These are phyloP conservation scores for Pseudogymnoascus sp. DNA, from an alignment of 2,329 filamentous ascomycete genomes.

Conservation along the genomic window DNA sequence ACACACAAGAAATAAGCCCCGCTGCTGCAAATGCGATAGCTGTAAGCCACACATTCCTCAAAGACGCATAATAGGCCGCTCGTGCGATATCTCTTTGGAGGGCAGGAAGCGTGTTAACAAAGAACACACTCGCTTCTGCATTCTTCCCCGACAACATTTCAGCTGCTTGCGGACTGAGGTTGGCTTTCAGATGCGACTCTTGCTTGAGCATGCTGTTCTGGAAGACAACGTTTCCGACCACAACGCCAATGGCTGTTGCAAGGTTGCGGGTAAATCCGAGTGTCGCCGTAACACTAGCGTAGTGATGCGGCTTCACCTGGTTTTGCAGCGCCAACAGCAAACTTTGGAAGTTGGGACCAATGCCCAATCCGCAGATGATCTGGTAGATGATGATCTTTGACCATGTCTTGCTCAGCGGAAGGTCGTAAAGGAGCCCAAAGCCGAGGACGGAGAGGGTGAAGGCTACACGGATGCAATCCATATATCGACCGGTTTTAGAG, in stretches of 20 bases:
- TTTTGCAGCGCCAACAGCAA: conserved; percentile 62
- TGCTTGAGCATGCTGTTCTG: conserved; percentile 36
- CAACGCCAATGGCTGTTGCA: conserved; percentile 38
- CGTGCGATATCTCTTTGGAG: conserved; percentile 19
- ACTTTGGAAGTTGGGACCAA: conserved; percentile 62
- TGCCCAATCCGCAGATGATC: conserved; percentile 54
- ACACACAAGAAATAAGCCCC: conserved; percentile 34
- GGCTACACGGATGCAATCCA: conserved; percentile 50
- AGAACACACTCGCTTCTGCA: conserved; percentile 23
- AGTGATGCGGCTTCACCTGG: conserved; percentile 52
- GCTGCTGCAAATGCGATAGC: conserved; percentile 24
- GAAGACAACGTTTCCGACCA: conserved; percentile 43
- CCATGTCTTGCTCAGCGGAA: conserved; percentile 48
- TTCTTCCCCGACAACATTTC: conserved; percentile 20
- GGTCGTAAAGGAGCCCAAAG: conserved; percentile 54
- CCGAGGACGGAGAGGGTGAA: conserved; percentile 55
- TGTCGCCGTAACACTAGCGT: conserved; percentile 60
- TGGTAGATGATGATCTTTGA: conserved; percentile 53
- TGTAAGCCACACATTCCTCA: conserved; percentile 27
- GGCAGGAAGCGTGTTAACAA: conserved; percentile 20
- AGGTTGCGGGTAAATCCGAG: conserved; percentile 52
- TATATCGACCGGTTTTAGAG: conserved; percentile 59
- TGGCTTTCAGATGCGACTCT: conserved; percentile 14
- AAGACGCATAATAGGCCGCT: conserved; percentile 19
- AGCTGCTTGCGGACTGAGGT: conserved; percentile 21